Conservation (phyloP, 2,329 filamentous ascomycete species). For the Rhynchosporium graminicola region DNA sequence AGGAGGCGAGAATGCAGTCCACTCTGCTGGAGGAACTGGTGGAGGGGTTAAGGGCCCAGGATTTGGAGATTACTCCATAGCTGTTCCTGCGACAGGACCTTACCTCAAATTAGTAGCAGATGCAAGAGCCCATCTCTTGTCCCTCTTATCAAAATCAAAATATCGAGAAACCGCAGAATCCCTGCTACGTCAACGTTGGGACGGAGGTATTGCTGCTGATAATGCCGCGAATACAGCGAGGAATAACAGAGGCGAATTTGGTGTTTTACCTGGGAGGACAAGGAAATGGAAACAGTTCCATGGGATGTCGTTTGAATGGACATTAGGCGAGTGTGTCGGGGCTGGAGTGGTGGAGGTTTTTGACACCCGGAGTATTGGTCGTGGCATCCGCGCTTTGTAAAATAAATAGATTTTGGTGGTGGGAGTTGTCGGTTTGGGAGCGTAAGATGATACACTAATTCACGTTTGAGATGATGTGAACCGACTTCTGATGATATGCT, state of each 20-base stretch:
- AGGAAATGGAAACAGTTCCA: conserved; percentile 71
- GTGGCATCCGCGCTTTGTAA: conserved; percentile 54
- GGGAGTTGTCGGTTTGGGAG: conserved; percentile 13
- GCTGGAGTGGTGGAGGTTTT: conserved; percentile 72
- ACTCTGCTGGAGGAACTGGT: conserved; percentile 58
- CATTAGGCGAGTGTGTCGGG: conserved; percentile 70
- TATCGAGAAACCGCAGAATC: conserved; percentile 64
- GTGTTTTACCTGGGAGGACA: conserved; percentile 60
- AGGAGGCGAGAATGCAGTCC: conserved; percentile 65
- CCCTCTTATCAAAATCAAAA: conserved; percentile 58
- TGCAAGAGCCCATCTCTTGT: conserved; percentile 62
- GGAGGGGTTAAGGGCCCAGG: conserved; percentile 36
- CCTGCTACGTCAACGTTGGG: conserved; percentile 67
- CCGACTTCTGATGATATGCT: neutral
- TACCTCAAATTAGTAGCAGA: conserved; percentile 66
- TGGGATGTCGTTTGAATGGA: conserved; percentile 70
- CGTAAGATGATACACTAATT: conserved; percentile 9
- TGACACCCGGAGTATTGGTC: conserved; percentile 72
- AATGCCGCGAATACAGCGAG: conserved; percentile 50
- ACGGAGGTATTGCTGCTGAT: conserved; percentile 59
- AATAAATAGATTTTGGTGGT: conserved; percentile 11
- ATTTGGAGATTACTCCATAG: conserved; percentile 51
- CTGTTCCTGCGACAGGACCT: conserved; percentile 66
- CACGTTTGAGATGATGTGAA: conserved; percentile 2
- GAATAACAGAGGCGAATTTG: conserved; percentile 57